Evolutionary conservation across 129 eudicot genomes (phyloP).

Genomic region (Pittosporum tobira): DNA sequence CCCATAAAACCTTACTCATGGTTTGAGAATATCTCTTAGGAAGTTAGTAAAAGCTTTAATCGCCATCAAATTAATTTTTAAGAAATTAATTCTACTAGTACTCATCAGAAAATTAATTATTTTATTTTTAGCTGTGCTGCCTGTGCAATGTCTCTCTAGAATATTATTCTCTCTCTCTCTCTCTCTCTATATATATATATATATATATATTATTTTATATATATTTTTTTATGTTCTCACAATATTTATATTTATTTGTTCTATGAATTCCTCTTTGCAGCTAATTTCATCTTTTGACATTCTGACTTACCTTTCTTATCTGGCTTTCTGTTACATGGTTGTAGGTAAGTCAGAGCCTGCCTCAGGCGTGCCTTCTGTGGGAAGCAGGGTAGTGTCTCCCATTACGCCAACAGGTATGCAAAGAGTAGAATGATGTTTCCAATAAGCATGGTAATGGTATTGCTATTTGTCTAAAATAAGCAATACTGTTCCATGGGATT

Average conservation of each 20-base stretch:
- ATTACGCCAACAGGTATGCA: constrained; percentile 5
- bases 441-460: neutral
- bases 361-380: constrained; percentile 6
- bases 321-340: neutral
- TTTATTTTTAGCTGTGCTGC: too few relatives aligned
- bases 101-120: too few relatives aligned
- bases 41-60: neutral
- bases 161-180: neutral
- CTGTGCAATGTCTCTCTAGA: too few relatives aligned
- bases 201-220: neutral
- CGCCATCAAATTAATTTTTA: too few relatives aligned
- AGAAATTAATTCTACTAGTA: too few relatives aligned
- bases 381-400: constrained; percentile 5
- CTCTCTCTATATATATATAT: neutral
- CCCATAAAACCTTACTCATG: neutral
- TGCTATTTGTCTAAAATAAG: neutral
- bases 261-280: neutral
- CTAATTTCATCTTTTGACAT: neutral
- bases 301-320: neutral
- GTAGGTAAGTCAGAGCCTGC: constrained; percentile 12
- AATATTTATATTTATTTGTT: neutral
- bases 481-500: neutral
- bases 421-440: constrained; percentile 1
- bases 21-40: neutral
- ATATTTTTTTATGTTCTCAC: neutral